A percentile compares a stretch with the other conserved stretches of the same genome.
These are phyloP conservation scores for Pythium scleroteichum DNA, from an alignment of 352 stramenopile genomes.

Conservation along the genomic window DNA sequence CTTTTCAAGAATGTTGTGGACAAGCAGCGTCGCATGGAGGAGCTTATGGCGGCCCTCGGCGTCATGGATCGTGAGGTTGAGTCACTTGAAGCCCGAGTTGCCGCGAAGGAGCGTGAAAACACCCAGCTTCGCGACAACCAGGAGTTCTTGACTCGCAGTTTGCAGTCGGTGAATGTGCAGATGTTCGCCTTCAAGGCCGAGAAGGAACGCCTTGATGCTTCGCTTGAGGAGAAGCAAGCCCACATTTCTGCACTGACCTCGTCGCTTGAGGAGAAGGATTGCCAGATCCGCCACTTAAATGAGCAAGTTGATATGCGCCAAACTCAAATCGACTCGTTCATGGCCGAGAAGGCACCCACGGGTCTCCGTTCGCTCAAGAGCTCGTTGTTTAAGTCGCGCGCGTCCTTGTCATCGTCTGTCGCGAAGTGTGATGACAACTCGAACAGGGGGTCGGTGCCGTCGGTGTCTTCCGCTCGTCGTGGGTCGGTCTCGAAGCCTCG, in stretches of 20 bases:
- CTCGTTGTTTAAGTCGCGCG: slow-evolving; percentile 26
- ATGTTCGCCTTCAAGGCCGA: slow-evolving; percentile 56
- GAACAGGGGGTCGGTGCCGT: slow-evolving; percentile 11
- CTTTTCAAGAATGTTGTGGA: slow-evolving; percentile 71
- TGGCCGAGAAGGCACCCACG: slow-evolving; percentile 28
- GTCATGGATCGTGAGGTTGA: slow-evolving; percentile 75
- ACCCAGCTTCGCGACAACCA: slow-evolving; percentile 60
- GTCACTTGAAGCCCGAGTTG: slow-evolving; percentile 52
- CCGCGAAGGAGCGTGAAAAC: slow-evolving; percentile 54
- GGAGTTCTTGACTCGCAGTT: slow-evolving; percentile 39
- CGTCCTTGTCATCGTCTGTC: slow-evolving; percentile 20
- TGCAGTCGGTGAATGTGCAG: slow-evolving; percentile 56
- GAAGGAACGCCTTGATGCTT: slow-evolving; percentile 48
- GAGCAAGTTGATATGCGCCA: slow-evolving; percentile 57
- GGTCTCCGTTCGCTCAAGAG: slow-evolving; percentile 25
- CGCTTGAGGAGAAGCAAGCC: slow-evolving; percentile 57
- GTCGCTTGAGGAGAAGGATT: slow-evolving; percentile 65
- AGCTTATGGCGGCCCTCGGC: slow-evolving; percentile 57
- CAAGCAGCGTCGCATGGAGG: slow-evolving; percentile 68
- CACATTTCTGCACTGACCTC: slow-evolving; percentile 58
- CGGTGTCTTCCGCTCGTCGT: background rate
- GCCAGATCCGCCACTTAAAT: slow-evolving; percentile 63
- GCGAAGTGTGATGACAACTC: slow-evolving; percentile 7
- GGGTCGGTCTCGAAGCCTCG: slow-evolving; percentile 7
- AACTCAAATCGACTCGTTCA: slow-evolving; percentile 49